phyloP scores from a whole-genome alignment of 805 yeast genomes.

The Candida boidinii region DNA sequence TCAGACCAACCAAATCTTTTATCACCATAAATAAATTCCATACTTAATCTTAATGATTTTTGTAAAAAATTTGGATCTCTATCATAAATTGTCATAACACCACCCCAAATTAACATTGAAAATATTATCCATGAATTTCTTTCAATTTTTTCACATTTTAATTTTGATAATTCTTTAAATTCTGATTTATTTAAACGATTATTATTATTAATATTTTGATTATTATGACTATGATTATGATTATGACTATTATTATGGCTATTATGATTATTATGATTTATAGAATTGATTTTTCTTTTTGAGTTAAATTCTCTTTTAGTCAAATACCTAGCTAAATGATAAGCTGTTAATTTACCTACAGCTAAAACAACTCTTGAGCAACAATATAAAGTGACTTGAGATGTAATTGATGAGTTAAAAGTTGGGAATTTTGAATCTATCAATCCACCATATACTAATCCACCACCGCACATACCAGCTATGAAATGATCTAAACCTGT shows the following conservation, averaged over 20 bases:
- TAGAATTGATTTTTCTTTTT: not conserved
- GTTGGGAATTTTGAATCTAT: slow-evolving; percentile 6
- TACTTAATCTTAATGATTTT: slow-evolving; percentile 52
- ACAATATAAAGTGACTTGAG: slow-evolving; percentile 68
- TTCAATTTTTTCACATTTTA: slow-evolving; percentile 16
- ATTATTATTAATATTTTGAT: too few species aligned
- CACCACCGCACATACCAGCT: slow-evolving; percentile 23
- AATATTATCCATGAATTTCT: slow-evolving; percentile 44
- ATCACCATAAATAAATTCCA: slow-evolving; percentile 67
- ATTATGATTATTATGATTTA: not conserved
- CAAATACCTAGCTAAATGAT: slow-evolving; percentile 9
- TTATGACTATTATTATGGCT: too few species aligned
- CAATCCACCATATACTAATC: slow-evolving; percentile 22
- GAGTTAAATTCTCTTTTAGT: not conserved
- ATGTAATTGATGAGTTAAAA: slow-evolving; percentile 36
- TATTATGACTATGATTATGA: too few species aligned
- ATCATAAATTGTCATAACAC: slow-evolving; percentile 63
- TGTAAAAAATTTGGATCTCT: slow-evolving; percentile 56
- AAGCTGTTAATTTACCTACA: slow-evolving; percentile 39
- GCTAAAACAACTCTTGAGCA: slow-evolving; percentile 62
- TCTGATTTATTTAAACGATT: too few species aligned
- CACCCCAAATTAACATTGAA: slow-evolving; percentile 64
- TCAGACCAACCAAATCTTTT: slow-evolving; percentile 28
- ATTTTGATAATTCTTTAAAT: not conserved
- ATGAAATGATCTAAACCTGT: slow-evolving; percentile 11